Conservation (phyloP, 2,329 filamentous ascomycete genomes). For the Sclerotinia nivalis region DNA sequence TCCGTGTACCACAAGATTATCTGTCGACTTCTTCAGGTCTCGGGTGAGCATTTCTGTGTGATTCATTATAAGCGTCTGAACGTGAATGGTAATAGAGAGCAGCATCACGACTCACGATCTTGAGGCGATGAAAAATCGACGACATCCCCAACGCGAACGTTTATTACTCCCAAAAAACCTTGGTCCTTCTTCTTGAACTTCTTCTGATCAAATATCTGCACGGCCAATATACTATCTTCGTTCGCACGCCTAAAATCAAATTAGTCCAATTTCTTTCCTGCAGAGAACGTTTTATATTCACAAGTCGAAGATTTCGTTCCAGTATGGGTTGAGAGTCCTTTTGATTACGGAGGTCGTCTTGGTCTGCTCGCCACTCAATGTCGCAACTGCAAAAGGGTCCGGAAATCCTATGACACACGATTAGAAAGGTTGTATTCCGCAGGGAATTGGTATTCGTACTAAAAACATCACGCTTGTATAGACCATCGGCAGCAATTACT, state of each 20-base stretch:
- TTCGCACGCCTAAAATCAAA: slow-evolving; percentile 68
- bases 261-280: slow-evolving; percentile 27
- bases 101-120: slow-evolving; percentile 67
- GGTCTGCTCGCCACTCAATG: slow-evolving; percentile 95
- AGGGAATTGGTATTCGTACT: slow-evolving; percentile 61
- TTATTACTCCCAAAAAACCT: slow-evolving; percentile 96
- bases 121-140: slow-evolving; percentile 87
- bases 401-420: slow-evolving; percentile 70
- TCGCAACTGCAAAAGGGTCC: slow-evolving; percentile 96
- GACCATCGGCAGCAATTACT: slow-evolving; percentile 98
- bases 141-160: slow-evolving; percentile 91
- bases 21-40: slow-evolving; percentile 95
- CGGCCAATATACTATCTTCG: slow-evolving; percentile 93
- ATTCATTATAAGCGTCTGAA: slow-evolving; percentile 26
- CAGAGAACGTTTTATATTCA: slow-evolving; percentile 44
- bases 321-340: slow-evolving; percentile 98
- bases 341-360: slow-evolving; percentile 98
- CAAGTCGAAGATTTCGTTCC: slow-evolving; percentile 99
- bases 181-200: slow-evolving; percentile 99
- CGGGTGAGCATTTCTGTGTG: slow-evolving; percentile 87
- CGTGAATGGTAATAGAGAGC: slow-evolving; percentile 18
- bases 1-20: slow-evolving; percentile 95
- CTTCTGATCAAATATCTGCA: slow-evolving; percentile 99
- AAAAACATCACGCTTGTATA: slow-evolving; percentile 99
- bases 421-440: slow-evolving; percentile 25